Evolutionary conservation across 2,329 filamentous ascomycete genomes (phyloP).

Genomic region (Coccinonectria pachysandricola): DNA sequence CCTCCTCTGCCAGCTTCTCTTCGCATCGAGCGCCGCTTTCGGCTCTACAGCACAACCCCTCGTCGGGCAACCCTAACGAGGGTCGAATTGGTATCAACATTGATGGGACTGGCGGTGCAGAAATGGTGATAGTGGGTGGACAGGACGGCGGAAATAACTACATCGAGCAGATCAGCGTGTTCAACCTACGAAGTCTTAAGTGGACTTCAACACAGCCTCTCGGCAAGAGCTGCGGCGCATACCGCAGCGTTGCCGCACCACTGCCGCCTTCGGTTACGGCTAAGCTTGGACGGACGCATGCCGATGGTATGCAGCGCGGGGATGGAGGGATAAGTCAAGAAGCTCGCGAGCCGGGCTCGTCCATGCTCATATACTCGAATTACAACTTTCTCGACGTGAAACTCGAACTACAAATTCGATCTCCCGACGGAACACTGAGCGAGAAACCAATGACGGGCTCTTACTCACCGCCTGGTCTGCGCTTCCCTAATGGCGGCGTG

Average conservation of each 20-base stretch:
- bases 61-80: constrained; percentile 73
- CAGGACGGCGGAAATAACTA: constrained; percentile 98
- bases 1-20: constrained; percentile 77
- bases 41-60: constrained; percentile 81
- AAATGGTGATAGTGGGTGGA: constrained; percentile 94
- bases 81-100: constrained; percentile 80
- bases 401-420: constrained; percentile 80
- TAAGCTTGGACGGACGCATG: constrained; percentile 53
- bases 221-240: constrained; percentile 89
- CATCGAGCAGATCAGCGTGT: constrained; percentile 97
- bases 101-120: constrained; percentile 82
- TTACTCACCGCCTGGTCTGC: constrained; percentile 80
- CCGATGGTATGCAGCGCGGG: constrained; percentile 28
- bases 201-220: constrained; percentile 87
- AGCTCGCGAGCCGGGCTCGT: constrained; percentile 46
- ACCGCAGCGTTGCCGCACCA: constrained; percentile 88
- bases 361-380: constrained; percentile 97
- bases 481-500: constrained; percentile 91
- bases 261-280: constrained; percentile 56
- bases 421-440: constrained; percentile 70
- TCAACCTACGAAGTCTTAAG: constrained; percentile 88
- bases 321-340: constrained; percentile 44
- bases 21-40: constrained; percentile 76
- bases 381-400: constrained; percentile 99
- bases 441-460: constrained; percentile 84